Percentiles rank a stretch among this genome's conserved stretches.
phyloP scores from a whole-genome alignment of 768 basidiomycete species.

The Tricholoma furcatifolium region DNA sequence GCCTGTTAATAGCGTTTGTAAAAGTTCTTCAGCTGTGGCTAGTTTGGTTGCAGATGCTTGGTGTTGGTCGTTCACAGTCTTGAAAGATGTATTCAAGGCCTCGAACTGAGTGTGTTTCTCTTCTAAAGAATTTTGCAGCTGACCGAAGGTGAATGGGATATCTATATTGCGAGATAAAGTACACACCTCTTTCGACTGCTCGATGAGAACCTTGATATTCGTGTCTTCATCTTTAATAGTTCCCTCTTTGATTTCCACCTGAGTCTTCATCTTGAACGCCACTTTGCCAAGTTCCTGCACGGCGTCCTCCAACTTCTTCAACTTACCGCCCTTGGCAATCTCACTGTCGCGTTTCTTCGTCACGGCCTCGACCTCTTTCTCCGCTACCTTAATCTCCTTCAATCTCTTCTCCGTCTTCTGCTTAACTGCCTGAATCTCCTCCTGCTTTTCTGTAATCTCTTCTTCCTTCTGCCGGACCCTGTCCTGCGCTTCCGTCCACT shows the following conservation, averaged over 20 bases:
- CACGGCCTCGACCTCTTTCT: slow-evolving; percentile 66
- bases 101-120: slow-evolving; percentile 62
- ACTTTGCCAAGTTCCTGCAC: slow-evolving; percentile 77
- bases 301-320: slow-evolving; percentile 81
- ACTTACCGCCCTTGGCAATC: slow-evolving; percentile 88
- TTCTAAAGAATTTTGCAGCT: slow-evolving; percentile 60
- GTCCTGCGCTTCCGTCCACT: slow-evolving; percentile 70
- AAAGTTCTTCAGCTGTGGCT: slow-evolving; percentile 80
- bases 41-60: slow-evolving; percentile 59
- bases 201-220: slow-evolving; percentile 48
- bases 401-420: slow-evolving; percentile 48
- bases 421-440: slow-evolving; percentile 45
- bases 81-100: slow-evolving; percentile 51
- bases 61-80: slow-evolving; percentile 68
- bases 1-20: slow-evolving; percentile 93
- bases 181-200: slow-evolving; percentile 62
- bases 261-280: slow-evolving; percentile 79
- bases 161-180: not conserved
- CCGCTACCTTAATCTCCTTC: slow-evolving; percentile 60
- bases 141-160: not conserved
- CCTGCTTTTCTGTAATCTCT: slow-evolving; percentile 51
- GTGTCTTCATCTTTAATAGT: slow-evolving; percentile 79
- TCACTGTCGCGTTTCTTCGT: slow-evolving; percentile 81
- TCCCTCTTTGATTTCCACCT: slow-evolving; percentile 77
- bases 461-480: slow-evolving; percentile 53